Conservation (phyloP, 2,329 filamentous ascomycete genomes). For the Rutstroemia sydowiana region DNA sequence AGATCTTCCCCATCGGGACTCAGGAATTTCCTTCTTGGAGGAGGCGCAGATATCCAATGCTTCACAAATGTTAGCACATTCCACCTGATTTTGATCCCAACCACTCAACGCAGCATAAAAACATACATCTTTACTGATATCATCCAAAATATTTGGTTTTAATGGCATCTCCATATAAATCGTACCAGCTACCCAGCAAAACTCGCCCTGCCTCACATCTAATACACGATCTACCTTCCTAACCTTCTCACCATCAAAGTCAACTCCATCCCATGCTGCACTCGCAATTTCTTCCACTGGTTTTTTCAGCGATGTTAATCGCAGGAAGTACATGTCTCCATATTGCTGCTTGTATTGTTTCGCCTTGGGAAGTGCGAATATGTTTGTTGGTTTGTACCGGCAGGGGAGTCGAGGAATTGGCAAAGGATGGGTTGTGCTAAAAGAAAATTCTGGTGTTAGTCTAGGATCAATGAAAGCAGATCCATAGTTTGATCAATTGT, state of each 20-base stretch:
- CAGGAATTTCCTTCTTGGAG: slow-evolving; percentile 69
- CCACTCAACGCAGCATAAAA: too few species aligned
- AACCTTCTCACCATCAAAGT: slow-evolving; percentile 70
- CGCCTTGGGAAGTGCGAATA: slow-evolving; percentile 63
- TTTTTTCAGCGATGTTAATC: slow-evolving; percentile 80
- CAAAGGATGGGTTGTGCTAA: neutral
- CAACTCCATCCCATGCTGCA: slow-evolving; percentile 70
- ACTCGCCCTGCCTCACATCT: slow-evolving; percentile 88
- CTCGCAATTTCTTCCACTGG: slow-evolving; percentile 67
- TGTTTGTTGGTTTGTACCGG: slow-evolving; percentile 66
- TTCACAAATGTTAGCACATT: slow-evolving; percentile 32
- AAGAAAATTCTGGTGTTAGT: neutral
- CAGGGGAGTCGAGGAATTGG: slow-evolving; percentile 32
- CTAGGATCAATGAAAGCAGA: neutral
- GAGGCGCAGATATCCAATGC: slow-evolving; percentile 84
- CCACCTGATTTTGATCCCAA: neutral
- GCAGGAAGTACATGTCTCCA: slow-evolving; percentile 95
- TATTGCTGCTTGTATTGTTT: slow-evolving; percentile 89
- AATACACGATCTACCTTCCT: slow-evolving; percentile 78
- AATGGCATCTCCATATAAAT: slow-evolving; percentile 96
- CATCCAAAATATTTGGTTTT: slow-evolving; percentile 93
- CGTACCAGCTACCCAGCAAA: slow-evolving; percentile 93
- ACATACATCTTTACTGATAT: slow-evolving; percentile 82
- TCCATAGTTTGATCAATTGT: too few species aligned
- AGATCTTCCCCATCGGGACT: slow-evolving; percentile 51